These are phyloP conservation scores for Heliamphora exappendiculata DNA, from an alignment of 148 eudicot genomes.

Conservation along the genomic window DNA sequence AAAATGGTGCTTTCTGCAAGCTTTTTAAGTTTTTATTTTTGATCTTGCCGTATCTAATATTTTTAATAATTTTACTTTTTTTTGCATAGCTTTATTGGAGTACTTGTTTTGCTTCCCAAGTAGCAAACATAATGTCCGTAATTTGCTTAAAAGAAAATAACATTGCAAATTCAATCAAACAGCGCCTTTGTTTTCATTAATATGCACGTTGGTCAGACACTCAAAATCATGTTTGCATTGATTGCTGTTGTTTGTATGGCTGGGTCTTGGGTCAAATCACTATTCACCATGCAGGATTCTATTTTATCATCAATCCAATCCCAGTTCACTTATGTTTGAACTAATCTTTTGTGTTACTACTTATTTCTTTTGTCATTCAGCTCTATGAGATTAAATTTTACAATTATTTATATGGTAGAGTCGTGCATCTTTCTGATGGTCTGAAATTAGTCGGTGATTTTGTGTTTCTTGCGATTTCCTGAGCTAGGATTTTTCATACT, in stretches of 20 bases:
- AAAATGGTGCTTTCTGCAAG: slow-evolving; percentile 4
- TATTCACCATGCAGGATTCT: too few relatives aligned
- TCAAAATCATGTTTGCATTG: background rate
- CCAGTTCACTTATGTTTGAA: too few relatives aligned
- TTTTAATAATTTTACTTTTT: background rate
- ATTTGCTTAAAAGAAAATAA: background rate
- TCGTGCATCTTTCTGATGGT: background rate
- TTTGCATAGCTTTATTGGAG: background rate
- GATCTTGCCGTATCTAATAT: background rate
- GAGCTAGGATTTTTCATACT: background rate
- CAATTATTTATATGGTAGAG: background rate
- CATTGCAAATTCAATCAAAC: background rate
- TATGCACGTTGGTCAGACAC: background rate
- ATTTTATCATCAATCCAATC: too few relatives aligned
- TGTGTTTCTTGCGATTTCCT: background rate
- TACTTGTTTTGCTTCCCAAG: background rate
- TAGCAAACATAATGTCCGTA: background rate
- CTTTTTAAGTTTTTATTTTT: background rate
- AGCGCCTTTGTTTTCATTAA: background rate
- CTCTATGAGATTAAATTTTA: background rate
- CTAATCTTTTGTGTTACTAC: background rate
- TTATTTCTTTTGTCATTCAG: background rate
- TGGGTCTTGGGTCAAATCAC: background rate
- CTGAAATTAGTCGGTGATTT: background rate
- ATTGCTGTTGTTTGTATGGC: background rate